Conservation (phyloP, 208 protist genomes). For the Trypanosoma cruzi region DNA sequence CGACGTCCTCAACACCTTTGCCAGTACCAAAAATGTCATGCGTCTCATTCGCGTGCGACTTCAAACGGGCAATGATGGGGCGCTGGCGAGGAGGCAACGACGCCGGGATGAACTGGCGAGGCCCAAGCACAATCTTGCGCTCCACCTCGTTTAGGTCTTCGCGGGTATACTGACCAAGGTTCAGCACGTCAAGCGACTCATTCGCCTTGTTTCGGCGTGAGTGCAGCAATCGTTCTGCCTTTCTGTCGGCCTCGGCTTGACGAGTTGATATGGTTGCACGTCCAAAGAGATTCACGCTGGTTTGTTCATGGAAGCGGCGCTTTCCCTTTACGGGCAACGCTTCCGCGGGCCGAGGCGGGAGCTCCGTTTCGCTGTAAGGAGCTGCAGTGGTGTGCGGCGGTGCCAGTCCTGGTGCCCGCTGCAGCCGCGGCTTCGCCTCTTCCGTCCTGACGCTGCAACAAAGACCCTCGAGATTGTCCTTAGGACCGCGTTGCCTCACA, state of each 20-base stretch:
- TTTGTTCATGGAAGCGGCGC: constrained; percentile 7
- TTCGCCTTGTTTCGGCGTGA: too few species aligned
- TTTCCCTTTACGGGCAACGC: not conserved
- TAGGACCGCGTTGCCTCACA: constrained; percentile 11
- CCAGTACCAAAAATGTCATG: constrained; percentile 85
- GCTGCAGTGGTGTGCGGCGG: constrained; percentile 19
- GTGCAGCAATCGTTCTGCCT: too few species aligned
- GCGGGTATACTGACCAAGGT: constrained; percentile 66
- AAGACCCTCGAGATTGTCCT: constrained; percentile 32
- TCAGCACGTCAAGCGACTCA: constrained; percentile 66
- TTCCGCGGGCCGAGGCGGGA: not conserved
- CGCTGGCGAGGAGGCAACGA: constrained; percentile 46
- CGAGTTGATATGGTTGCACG: too few species aligned
- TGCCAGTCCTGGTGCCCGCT: constrained; percentile 27
- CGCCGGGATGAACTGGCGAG: constrained; percentile 50
- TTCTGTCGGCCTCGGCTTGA: too few species aligned
- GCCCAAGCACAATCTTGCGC: constrained; percentile 47
- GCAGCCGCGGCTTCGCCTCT: constrained; percentile 27
- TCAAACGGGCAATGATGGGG: constrained; percentile 55
- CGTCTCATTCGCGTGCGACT: constrained; percentile 61
- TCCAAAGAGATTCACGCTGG: constrained; percentile 19
- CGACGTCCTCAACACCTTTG: constrained; percentile 45
- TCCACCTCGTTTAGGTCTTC: constrained; percentile 69
- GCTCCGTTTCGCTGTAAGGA: constrained; percentile 44
- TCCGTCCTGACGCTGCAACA: constrained; percentile 24